Evolutionary conservation across 2,329 filamentous ascomycete genomes (phyloP).

Genomic region (Rutstroemia sp.): DNA sequence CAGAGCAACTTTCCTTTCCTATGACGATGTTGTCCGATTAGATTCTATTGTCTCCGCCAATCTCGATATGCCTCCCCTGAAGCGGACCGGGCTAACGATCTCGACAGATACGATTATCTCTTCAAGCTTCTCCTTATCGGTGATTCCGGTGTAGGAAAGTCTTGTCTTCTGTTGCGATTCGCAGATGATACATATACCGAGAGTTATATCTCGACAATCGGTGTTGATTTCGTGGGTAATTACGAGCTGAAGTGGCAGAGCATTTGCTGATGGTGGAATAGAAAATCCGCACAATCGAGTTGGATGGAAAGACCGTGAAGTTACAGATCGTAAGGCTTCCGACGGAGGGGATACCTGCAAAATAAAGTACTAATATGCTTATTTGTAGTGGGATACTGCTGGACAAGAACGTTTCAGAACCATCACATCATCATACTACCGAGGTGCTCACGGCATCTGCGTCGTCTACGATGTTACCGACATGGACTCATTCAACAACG

Average conservation of each 20-base stretch:
- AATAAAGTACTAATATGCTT: constrained; percentile 26
- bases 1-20: neutral
- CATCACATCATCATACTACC: constrained; percentile 99
- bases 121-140: constrained; percentile 99
- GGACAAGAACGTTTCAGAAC: constrained; percentile 99
- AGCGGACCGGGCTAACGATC: constrained; percentile 13
- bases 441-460: constrained; percentile 97
- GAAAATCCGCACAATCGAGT: constrained; percentile 99
- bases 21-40: constrained; percentile 2
- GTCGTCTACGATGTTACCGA: constrained; percentile 99
- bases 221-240: constrained; percentile 89
- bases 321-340: constrained; percentile 79
- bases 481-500: constrained; percentile 99
- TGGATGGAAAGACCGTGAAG: constrained; percentile 99
- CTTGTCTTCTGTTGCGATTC: constrained; percentile 93
- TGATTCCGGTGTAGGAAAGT: constrained; percentile 99
- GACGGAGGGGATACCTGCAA: neutral
- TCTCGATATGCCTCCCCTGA: constrained; percentile 9
- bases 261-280: constrained; percentile 37
- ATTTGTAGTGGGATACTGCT: constrained; percentile 87
- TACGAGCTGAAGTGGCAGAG: neutral
- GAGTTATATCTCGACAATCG: constrained; percentile 99
- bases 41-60: neutral
- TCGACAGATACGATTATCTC: constrained; percentile 94
- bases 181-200: constrained; percentile 99